phyloP scores from a whole-genome alignment of 192 early-diverging fungal species.

The Rhizoclosmatium globosum region DNA sequence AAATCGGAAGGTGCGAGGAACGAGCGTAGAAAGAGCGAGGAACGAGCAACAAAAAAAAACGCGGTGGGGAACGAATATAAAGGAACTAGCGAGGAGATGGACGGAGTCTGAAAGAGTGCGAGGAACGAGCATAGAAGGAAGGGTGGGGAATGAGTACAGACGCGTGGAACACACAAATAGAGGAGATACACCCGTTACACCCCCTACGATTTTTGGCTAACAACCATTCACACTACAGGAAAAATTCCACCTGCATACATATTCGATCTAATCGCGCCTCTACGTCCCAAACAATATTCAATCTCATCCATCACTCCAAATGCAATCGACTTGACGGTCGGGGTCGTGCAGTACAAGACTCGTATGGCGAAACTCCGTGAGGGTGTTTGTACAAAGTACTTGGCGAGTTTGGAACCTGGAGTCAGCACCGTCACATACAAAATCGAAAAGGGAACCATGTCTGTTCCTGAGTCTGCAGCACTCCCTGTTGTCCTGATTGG shows the following conservation, averaged over 20 bases:
- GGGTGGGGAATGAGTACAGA: too few relatives aligned
- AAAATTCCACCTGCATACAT: conserved; percentile 78
- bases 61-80: too few relatives aligned
- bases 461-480: conserved; percentile 53
- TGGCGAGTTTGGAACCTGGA: conserved; percentile 58
- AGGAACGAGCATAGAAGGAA: too few relatives aligned
- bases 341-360: conserved; percentile 87
- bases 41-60: too few relatives aligned
- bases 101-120: too few relatives aligned
- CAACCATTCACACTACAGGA: too few relatives aligned
- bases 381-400: conserved; percentile 88
- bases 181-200: too few relatives aligned
- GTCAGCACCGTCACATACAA: conserved; percentile 33
- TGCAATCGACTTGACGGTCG: conserved; percentile 80
- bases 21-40: too few relatives aligned
- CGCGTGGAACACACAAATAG: too few relatives aligned
- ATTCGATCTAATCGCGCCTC: conserved; percentile 83
- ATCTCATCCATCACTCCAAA: conserved; percentile 18
- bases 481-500: conserved; percentile 84
- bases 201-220: too few relatives aligned
- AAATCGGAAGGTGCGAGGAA: too few relatives aligned
- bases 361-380: conserved; percentile 72
- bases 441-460: conserved; percentile 40
- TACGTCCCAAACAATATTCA: conserved; percentile 68
- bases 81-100: too few relatives aligned